These are phyloP conservation scores for Asterochloris erici DNA, from an alignment of 139 green algal species.

Conservation along the genomic window DNA sequence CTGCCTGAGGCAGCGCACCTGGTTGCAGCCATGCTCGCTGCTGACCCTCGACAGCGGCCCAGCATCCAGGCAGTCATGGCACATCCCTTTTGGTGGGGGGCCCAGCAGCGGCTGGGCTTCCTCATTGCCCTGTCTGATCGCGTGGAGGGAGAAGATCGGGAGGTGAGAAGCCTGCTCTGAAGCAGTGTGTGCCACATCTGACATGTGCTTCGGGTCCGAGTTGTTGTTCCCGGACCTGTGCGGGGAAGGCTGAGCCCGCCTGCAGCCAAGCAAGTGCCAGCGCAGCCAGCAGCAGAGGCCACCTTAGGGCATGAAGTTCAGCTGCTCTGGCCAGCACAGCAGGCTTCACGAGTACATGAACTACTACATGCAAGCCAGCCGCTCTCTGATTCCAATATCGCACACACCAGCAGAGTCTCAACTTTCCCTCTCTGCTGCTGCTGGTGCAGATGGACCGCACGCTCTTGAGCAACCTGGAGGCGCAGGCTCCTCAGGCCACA, in stretches of 20 bases:
- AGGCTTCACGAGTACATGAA: too few species aligned
- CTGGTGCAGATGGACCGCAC: slow-evolving; percentile 45
- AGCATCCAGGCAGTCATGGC: slow-evolving; percentile 58
- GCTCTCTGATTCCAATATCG: too few species aligned
- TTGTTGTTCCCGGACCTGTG: too few species aligned
- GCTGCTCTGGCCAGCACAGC: too few species aligned
- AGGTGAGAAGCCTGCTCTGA: slow-evolving; percentile 10
- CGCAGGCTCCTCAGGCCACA: slow-evolving; percentile 28
- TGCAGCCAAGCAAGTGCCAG: too few species aligned
- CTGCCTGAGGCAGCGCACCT: slow-evolving; percentile 76
- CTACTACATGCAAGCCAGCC: too few species aligned
- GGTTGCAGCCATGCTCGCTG: slow-evolving; percentile 63
- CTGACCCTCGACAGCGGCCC: slow-evolving; percentile 57
- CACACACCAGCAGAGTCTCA: background rate
- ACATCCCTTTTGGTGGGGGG: slow-evolving; percentile 92
- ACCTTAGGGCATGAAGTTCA: too few species aligned
- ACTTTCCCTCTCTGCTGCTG: background rate
- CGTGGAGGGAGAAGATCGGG: slow-evolving; percentile 89
- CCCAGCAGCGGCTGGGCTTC: slow-evolving; percentile 80
- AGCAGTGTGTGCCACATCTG: too few species aligned
- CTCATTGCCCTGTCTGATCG: slow-evolving; percentile 79
- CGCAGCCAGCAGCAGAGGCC: too few species aligned
- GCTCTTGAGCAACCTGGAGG: slow-evolving; percentile 59
- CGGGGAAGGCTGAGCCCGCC: too few species aligned
- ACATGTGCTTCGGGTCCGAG: too few species aligned